Evolutionary conservation across 1,284 basidiomycete genomes (phyloP).

Genomic region (Phellinidium pouzarii): DNA sequence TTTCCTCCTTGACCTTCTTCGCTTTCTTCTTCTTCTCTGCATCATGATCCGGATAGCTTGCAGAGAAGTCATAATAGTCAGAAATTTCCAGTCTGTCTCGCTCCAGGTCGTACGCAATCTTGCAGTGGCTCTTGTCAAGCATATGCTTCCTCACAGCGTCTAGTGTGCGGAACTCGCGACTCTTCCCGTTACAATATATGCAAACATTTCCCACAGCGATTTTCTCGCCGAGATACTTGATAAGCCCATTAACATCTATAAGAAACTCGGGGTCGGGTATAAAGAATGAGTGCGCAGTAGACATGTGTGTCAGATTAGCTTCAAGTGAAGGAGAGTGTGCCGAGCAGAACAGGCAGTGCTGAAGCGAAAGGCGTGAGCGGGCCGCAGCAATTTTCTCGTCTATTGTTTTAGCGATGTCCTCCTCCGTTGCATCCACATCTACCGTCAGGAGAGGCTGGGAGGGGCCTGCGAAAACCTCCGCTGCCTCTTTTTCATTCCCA

Average conservation of each 20-base stretch:
- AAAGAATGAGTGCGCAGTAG: constrained; percentile 85
- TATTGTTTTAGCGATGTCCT: constrained; percentile 51
- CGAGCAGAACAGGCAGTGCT: constrained; percentile 86
- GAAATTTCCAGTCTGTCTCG: constrained; percentile 81
- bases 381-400: constrained; percentile 76
- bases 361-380: constrained; percentile 53
- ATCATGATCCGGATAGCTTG: constrained; percentile 64
- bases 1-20: constrained; percentile 10
- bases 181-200: constrained; percentile 80
- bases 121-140: constrained; percentile 93
- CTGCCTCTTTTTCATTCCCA: neutral
- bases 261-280: constrained; percentile 93
- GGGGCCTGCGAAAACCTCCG: constrained; percentile 1
- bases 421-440: constrained; percentile 41
- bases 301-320: constrained; percentile 85
- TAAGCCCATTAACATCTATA: constrained; percentile 75
- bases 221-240: constrained; percentile 90
- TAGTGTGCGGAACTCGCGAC: constrained; percentile 71
- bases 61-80: constrained; percentile 90
- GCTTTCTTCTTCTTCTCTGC: constrained; percentile 26
- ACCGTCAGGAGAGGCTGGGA: constrained; percentile 27
- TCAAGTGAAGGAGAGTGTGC: constrained; percentile 47
- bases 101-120: constrained; percentile 85
- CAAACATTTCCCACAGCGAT: constrained; percentile 91
- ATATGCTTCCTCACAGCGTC: constrained; percentile 91